phyloP scores from a whole-genome alignment of 441 rosid genomes.

The Gossypium davidsonii region DNA sequence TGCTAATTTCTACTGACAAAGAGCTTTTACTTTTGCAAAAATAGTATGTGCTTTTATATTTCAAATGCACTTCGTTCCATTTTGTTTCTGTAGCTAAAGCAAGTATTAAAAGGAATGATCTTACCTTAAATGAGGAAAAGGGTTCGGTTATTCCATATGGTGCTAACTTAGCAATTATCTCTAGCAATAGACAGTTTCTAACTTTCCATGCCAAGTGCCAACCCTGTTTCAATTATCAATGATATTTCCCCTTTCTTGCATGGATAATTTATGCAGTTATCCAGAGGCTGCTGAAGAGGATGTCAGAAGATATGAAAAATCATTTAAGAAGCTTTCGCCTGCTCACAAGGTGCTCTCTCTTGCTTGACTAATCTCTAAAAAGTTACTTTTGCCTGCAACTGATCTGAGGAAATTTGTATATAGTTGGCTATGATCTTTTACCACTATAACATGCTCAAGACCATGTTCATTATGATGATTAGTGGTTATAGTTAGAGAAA shows the following conservation, averaged over 20 bases:
- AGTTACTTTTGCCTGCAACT: background rate
- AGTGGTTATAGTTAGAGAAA: background rate
- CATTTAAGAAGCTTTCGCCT: slow-evolving; percentile 40
- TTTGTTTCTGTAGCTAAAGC: background rate
- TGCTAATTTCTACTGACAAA: background rate
- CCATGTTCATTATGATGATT: background rate
- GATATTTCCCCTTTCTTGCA: background rate
- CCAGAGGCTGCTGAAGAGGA: slow-evolving; percentile 87
- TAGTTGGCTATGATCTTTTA: background rate
- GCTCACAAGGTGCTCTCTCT: slow-evolving; percentile 34
- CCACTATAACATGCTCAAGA: background rate
- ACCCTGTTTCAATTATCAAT: background rate
- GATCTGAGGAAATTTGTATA: background rate
- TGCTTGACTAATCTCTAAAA: background rate
- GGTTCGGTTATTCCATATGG: background rate
- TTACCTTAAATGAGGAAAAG: background rate
- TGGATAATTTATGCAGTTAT: slow-evolving; percentile 41
- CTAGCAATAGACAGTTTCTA: background rate
- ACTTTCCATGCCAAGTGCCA: background rate
- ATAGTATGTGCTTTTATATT: background rate
- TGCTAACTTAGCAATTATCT: background rate
- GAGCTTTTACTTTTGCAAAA: background rate
- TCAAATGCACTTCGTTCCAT: background rate
- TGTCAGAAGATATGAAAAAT: slow-evolving; percentile 73
- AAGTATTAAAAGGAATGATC: background rate